Conservation (phyloP, 192 early-diverging fungal genomes). For the Physocladia obscura region DNA sequence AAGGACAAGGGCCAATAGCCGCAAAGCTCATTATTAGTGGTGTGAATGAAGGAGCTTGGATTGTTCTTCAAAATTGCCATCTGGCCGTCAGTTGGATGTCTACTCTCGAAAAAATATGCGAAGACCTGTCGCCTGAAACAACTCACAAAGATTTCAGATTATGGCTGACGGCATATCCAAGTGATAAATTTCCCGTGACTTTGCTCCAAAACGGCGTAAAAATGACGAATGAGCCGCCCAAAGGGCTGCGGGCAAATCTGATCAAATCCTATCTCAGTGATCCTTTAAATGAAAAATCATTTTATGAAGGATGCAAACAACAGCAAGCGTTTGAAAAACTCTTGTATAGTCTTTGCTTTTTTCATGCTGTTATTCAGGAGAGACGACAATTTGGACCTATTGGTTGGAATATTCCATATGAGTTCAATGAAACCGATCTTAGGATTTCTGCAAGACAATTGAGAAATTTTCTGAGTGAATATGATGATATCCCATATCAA, state of each 20-base stretch:
- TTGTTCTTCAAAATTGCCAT: conserved; percentile 65
- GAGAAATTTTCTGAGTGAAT: conserved; percentile 59
- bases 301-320: conserved; percentile 61
- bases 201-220: conserved; percentile 64
- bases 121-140: conserved; percentile 53
- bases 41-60: conserved; percentile 55
- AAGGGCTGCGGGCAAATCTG: conserved; percentile 55
- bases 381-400: conserved; percentile 60
- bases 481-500: conserved; percentile 57
- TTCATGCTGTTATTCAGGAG: conserved; percentile 65
- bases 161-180: conserved; percentile 60
- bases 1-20: conserved; percentile 64
- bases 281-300: conserved; percentile 58
- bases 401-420: conserved; percentile 68
- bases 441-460: conserved; percentile 63
- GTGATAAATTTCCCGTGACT: conserved; percentile 60
- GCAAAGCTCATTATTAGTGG: conserved; percentile 54
- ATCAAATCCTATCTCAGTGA: conserved; percentile 53
- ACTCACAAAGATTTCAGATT: conserved; percentile 57
- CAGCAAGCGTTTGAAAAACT: conserved; percentile 54
- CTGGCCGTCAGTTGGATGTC: conserved; percentile 67
- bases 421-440: conserved; percentile 64
- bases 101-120: conserved; percentile 60
- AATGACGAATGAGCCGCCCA: conserved; percentile 64
- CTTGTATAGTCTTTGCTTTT: conserved; percentile 60